Conservation (phyloP, 768 basidiomycete species). For the Podaxis pistillaris region DNA sequence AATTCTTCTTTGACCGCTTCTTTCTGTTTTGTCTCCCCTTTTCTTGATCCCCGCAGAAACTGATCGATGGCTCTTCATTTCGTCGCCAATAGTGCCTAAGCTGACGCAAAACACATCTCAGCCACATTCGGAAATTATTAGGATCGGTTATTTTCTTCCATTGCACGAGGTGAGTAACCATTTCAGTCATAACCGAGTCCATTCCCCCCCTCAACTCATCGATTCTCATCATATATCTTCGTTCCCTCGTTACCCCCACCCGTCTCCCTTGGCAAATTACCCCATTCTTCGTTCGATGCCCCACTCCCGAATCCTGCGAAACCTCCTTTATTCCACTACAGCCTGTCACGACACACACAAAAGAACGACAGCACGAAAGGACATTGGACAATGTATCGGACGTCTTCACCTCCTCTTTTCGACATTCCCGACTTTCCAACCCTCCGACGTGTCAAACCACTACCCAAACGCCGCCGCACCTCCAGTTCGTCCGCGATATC, state of each 20-base stretch:
- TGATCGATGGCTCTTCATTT: not conserved
- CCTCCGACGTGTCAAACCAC: conserved; percentile 68
- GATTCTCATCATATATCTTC: not conserved
- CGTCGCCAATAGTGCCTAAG: not conserved
- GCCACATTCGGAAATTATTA: not conserved
- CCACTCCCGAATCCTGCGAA: conserved; percentile 3
- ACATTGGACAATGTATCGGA: conserved; percentile 46
- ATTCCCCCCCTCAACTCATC: conserved; percentile 9
- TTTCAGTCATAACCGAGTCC: not conserved
- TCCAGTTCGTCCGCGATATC: conserved; percentile 6
- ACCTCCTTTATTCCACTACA: conserved; percentile 11
- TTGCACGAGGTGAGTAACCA: conserved; percentile 8
- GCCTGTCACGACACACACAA: conserved; percentile 7
- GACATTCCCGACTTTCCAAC: conserved; percentile 64
- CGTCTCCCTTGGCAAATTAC: not conserved
- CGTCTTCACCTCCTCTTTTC: conserved; percentile 54
- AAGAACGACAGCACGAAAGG: conserved; percentile 9
- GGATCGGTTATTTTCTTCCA: not conserved
- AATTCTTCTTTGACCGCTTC: conserved; percentile 7
- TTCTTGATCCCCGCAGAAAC: not conserved
- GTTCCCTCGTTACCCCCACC: not conserved
- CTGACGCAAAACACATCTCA: not conserved
- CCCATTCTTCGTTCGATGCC: not conserved
- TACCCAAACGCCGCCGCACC: conserved; percentile 73
- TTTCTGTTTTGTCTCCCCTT: not conserved